Percentiles rank a stretch among this genome's conserved stretches.
Conservation (phyloP, 2,329 filamentous ascomycete genomes). For the Trichoderma oligosporum region DNA sequence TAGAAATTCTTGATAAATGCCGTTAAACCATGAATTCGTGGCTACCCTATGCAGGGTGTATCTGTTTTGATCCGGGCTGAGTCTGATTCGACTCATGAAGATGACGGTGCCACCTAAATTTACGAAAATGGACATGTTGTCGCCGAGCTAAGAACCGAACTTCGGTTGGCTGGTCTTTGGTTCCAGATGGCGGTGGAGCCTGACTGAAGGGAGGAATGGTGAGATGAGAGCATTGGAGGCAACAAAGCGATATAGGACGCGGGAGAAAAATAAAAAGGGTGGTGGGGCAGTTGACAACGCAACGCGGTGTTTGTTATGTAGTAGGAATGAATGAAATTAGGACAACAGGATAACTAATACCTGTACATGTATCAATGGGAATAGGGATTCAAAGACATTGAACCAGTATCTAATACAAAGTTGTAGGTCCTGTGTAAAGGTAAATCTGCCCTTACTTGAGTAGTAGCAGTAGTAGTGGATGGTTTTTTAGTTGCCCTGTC, state of each 20-base stretch:
- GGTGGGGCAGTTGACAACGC: slow-evolving; percentile 16
- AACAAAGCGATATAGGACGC: neutral
- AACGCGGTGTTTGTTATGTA: too few relatives aligned
- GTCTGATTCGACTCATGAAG: slow-evolving; percentile 2
- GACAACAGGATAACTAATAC: too few relatives aligned
- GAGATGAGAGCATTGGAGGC: neutral
- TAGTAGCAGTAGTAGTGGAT: too few relatives aligned
- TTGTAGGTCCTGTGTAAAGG: too few relatives aligned
- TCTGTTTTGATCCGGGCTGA: neutral
- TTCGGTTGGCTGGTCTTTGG: neutral
- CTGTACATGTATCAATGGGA: too few relatives aligned
- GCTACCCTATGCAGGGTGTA: neutral
- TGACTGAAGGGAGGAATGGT: neutral
- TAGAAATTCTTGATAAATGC: too few relatives aligned
- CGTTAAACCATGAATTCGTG: too few relatives aligned
- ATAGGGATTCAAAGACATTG: too few relatives aligned
- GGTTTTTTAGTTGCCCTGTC: too few relatives aligned
- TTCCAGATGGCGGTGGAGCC: slow-evolving; percentile 7
- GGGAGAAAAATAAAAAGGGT: neutral
- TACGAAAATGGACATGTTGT: neutral
- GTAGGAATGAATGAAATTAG: too few relatives aligned
- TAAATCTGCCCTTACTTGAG: too few relatives aligned
- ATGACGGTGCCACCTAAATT: neutral
- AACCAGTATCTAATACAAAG: too few relatives aligned
- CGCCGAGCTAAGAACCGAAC: neutral